A percentile compares a stretch with the other conserved stretches of the same genome.
These are phyloP conservation scores for Ascomycota sp. DNA, from an alignment of 2,329 filamentous ascomycete species.

Conservation along the genomic window DNA sequence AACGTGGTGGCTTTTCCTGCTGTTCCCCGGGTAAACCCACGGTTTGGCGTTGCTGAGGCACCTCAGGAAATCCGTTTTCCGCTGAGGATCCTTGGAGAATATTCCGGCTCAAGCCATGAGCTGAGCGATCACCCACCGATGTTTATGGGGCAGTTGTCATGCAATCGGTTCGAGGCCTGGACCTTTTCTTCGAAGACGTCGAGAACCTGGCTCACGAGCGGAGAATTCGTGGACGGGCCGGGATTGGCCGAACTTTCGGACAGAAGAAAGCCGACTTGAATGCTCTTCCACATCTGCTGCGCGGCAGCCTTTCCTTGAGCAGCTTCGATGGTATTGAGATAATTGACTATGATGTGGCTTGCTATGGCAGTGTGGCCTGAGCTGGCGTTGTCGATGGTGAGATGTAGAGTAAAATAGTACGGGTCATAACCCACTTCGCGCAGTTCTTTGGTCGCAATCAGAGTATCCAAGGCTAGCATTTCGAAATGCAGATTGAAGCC, in stretches of 20 bases:
- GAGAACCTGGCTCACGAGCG: not conserved
- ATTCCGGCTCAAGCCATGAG: constrained; percentile 1
- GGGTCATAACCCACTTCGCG: constrained; percentile 19
- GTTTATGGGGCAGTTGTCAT: constrained; percentile 2
- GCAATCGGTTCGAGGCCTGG: constrained; percentile 1
- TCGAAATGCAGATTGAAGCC: constrained; percentile 31
- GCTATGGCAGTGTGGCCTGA: constrained; percentile 28
- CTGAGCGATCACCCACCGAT: constrained; percentile 1
- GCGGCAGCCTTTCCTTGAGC: not conserved
- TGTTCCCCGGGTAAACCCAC: constrained; percentile 20
- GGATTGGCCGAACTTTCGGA: constrained; percentile 2
- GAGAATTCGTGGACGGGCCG: not conserved
- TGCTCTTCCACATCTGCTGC: constrained; percentile 3
- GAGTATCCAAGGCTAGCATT: constrained; percentile 11
- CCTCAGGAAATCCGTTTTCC: constrained; percentile 2
- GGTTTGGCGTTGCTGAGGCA: constrained; percentile 2
- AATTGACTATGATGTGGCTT: constrained; percentile 14
- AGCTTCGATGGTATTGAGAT: constrained; percentile 14
- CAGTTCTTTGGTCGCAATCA: constrained; percentile 16
- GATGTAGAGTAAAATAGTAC: constrained; percentile 28
- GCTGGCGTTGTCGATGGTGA: constrained; percentile 27
- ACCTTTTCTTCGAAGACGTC: constrained; percentile 3
- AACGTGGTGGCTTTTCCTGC: constrained; percentile 18
- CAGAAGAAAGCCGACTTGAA: constrained; percentile 3
- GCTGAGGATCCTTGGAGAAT: not conserved